These are phyloP conservation scores for Geosiphon pyriformis DNA, from an alignment of 192 early-diverging fungal genomes.

Conservation along the genomic window DNA sequence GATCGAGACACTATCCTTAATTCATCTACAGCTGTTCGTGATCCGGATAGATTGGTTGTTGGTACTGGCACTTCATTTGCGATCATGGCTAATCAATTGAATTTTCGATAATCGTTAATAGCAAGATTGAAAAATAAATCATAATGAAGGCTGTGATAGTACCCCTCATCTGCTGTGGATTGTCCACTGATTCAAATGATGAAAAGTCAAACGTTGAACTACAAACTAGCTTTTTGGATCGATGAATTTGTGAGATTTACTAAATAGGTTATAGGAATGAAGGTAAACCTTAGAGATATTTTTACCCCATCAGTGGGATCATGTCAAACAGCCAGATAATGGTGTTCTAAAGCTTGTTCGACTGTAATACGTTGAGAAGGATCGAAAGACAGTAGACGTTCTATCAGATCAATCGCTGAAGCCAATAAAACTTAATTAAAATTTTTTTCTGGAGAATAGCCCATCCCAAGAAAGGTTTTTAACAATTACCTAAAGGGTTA, in stretches of 20 bases:
- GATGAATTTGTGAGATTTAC: too few relatives aligned
- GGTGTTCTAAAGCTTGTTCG: conserved; percentile 77
- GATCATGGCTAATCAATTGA: conserved; percentile 1
- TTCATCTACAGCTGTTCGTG: conserved; percentile 3
- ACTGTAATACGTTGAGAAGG: conserved; percentile 78
- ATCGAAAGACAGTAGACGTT: conserved; percentile 71
- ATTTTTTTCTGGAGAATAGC: too few relatives aligned
- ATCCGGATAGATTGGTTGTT: conserved; percentile 3
- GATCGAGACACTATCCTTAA: conserved; percentile 21
- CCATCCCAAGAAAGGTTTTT: conserved; percentile 68
- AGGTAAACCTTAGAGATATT: too few relatives aligned
- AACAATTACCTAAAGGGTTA: conserved; percentile 63
- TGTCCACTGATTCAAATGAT: conserved; percentile 13
- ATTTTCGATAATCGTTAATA: background rate
- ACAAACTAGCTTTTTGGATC: conserved; percentile 5
- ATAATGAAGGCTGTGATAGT: too few relatives aligned
- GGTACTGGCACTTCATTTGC: conserved; percentile 13
- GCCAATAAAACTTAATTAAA: background rate
- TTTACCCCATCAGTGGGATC: conserved; percentile 40
- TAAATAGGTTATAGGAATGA: background rate
- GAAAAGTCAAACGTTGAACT: conserved; percentile 13
- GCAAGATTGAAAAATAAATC: background rate
- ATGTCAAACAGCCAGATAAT: conserved; percentile 63
- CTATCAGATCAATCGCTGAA: conserved; percentile 78
- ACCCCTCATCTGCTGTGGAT: conserved; percentile 17